A percentile compares a stretch with the other conserved stretches of the same genome.
phyloP scores from a whole-genome alignment of 441 rosid species.

The Croton setiger region DNA sequence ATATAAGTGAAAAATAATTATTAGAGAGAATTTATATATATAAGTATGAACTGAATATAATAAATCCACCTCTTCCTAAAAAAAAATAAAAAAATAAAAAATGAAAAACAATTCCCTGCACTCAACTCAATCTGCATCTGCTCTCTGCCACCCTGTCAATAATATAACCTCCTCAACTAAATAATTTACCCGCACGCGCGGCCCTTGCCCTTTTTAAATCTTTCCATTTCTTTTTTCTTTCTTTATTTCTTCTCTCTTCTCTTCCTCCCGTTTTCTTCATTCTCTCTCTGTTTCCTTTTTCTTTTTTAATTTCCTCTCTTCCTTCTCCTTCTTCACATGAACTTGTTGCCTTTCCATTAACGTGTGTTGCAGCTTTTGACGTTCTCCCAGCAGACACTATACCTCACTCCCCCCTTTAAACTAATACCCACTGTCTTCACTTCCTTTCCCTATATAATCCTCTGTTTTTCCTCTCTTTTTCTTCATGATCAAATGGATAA shows the following conservation, averaged over 20 bases:
- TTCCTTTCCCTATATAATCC: conserved; percentile 16
- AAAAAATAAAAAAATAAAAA: neutral
- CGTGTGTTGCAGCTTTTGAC: conserved; percentile 63
- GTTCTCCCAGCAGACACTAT: conserved; percentile 48
- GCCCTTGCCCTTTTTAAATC: conserved; percentile 18
- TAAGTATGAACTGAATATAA: neutral
- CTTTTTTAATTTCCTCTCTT: neutral
- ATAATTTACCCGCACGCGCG: conserved; percentile 54
- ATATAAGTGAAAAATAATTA: too few species aligned
- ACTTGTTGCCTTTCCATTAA: conserved; percentile 27
- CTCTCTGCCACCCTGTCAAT: conserved; percentile 15
- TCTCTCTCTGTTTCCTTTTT: neutral
- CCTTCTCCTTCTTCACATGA: conserved; percentile 35
- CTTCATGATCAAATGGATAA: conserved; percentile 7
- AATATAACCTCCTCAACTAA: neutral
- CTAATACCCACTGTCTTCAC: conserved; percentile 22
- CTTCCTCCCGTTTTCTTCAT: neutral
- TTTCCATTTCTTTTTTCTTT: conserved; percentile 1
- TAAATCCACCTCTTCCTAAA: neutral
- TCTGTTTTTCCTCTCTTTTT: conserved; percentile 7
- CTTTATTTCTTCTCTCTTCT: neutral
- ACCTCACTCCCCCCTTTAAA: conserved; percentile 21
- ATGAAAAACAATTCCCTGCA: neutral
- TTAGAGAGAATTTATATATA: too few species aligned
- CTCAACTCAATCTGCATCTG: conserved; percentile 9